A percentile compares a stretch with the other conserved stretches of the same genome.
Evolutionary conservation across 352 stramenopile species (phyloP).

Genomic region (Phytophthora megakarya): DNA sequence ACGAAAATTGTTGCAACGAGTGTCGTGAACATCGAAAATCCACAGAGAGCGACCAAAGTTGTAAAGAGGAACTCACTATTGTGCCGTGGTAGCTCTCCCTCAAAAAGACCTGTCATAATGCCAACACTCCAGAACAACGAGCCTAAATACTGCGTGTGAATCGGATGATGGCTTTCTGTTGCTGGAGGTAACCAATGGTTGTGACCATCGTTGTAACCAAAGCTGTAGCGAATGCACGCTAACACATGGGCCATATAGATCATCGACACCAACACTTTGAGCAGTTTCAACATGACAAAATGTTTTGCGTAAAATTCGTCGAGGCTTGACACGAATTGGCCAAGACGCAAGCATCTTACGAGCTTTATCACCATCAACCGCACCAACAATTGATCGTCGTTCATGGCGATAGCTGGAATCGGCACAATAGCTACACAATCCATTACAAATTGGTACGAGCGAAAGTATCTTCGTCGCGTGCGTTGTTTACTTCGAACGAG

Average conservation of each 20-base stretch:
- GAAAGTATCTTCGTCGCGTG: slow-evolving; percentile 52
- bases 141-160: slow-evolving; percentile 48
- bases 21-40: slow-evolving; percentile 72
- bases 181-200: slow-evolving; percentile 59
- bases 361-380: slow-evolving; percentile 46
- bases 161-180: slow-evolving; percentile 30
- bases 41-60: slow-evolving; percentile 61
- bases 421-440: slow-evolving; percentile 57
- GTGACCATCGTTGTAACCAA: slow-evolving; percentile 54
- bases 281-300: slow-evolving; percentile 56
- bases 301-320: slow-evolving; percentile 70
- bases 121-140: slow-evolving; percentile 75
- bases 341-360: slow-evolving; percentile 44
- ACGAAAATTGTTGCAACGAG: slow-evolving; percentile 81
- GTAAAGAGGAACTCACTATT: slow-evolving; percentile 69
- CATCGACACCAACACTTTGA: slow-evolving; percentile 56
- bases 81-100: slow-evolving; percentile 61
- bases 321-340: slow-evolving; percentile 52
- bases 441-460: slow-evolving; percentile 47
- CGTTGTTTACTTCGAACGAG: slow-evolving; percentile 50
- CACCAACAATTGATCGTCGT: slow-evolving; percentile 24
- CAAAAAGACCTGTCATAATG: slow-evolving; percentile 67
- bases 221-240: slow-evolving; percentile 61
- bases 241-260: slow-evolving; percentile 61
- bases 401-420: slow-evolving; percentile 6